Percentiles rank a stretch among this genome's conserved stretches.
Conservation (phyloP, 2,329 filamentous ascomycete genomes). For the Cladophialophora exuberans region DNA sequence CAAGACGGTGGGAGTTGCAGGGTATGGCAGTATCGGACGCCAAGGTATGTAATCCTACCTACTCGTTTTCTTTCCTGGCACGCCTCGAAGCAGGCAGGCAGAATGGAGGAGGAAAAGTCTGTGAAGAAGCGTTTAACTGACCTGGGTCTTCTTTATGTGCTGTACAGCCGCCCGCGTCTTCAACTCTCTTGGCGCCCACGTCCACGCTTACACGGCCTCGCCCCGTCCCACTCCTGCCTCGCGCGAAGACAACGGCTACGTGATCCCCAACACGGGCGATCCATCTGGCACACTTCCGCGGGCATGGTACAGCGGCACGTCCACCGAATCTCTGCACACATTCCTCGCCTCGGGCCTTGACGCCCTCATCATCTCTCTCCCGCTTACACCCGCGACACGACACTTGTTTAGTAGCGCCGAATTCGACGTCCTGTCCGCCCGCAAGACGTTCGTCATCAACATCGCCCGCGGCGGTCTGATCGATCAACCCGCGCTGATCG, state of each 20-base stretch:
- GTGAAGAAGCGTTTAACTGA: background rate
- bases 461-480: constrained; percentile 69
- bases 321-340: constrained; percentile 54
- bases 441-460: constrained; percentile 63
- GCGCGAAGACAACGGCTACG: constrained; percentile 66
- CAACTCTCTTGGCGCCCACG: constrained; percentile 68
- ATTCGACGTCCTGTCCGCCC: constrained; percentile 52
- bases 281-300: constrained; percentile 57
- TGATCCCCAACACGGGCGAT: constrained; percentile 69
- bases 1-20: constrained; percentile 62
- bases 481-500: constrained; percentile 64
- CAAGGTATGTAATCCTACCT: constrained; percentile 50
- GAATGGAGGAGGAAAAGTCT: background rate
- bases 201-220: constrained; percentile 75
- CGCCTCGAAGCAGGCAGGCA: constrained; percentile 6
- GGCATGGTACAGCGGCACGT: constrained; percentile 61
- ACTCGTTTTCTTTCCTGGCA: background rate
- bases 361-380: constrained; percentile 60
- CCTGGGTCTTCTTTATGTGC: background rate
- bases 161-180: constrained; percentile 58
- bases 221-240: constrained; percentile 67
- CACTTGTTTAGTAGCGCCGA: constrained; percentile 59
- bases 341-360: constrained; percentile 62
- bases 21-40: constrained; percentile 65
- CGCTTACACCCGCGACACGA: constrained; percentile 59